Evolutionary conservation across 441 rosid species (phyloP), one percentile per base, ranked within the genome.

Genomic region (Macaranga tanarius): DNA sequence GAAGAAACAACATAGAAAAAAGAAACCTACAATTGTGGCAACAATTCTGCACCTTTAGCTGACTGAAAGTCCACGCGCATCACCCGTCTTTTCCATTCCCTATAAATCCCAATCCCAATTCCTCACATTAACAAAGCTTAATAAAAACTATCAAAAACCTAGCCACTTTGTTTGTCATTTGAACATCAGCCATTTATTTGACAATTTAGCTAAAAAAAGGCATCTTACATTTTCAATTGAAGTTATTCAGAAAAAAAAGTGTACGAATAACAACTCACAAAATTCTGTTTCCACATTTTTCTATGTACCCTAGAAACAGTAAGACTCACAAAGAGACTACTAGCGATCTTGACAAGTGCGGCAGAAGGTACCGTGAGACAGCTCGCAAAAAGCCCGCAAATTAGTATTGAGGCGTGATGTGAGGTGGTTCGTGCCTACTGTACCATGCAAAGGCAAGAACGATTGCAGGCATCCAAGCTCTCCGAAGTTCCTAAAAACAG

Each of bases 11-110:
- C 65, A 76, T 10, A 48, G 47, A 76, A 80, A 81, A 79, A 81
- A 80, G 84, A 74, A 83, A 92, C 97, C 93, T 89, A 89, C 89
- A 84, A 81, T 85, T 83, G 74, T 73, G 80, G 90, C 83, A 85
- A 81, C 84, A 83, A 65, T 86, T 84, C 75, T 67, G 86, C 84
- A 81, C 83, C 91, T 89, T 86, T 81, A 86, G 87, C 88, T 83
- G 90, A 89, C 80, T 80, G 93, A 79, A 85, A 84, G 80, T 88
- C 90, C 89, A 79, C 58, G 87, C 66, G 84, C 91, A 84, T 95
- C 93, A 92, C 92, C 99, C 99, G 85, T 95, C 96, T 85, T 95
- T 90, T 91, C 96, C 97, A 86, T 79, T 92, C 76, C 96, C 97
- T 89, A 90, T 83, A 87, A 89, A 87, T 85, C 90, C 88, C 96